Base-by-base conservation (phyloP, 148 eudicot genomes). In the Amaranthus cruentus region DNA sequence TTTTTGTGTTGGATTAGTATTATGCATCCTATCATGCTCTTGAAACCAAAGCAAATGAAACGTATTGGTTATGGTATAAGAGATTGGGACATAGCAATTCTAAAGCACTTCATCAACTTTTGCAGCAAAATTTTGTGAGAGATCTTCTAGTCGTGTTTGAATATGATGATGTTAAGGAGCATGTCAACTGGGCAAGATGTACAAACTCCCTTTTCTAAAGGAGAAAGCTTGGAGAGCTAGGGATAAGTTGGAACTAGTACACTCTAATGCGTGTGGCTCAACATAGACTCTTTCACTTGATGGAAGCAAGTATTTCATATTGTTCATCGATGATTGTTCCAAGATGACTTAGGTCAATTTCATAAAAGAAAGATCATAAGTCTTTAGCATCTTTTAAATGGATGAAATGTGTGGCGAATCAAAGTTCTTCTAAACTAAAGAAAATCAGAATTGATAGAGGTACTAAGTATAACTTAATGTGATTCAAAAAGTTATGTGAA, bases 291-390 rank as follows among this genome's bases (percentile, higher is more conserved):
- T n/a, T 1, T 62, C 73, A 1, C 69, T 60, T 15, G 28, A 21
- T 44, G 43, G 18, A 9, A 69, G 38, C 69, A 76, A 9, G n/a
- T 76, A 76, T 47, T 76, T 69, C 46, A 62, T 70, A 6, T 7
- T 76, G 0, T 69, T 79, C 56, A 76, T 69, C 18, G 79, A 76
- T 77, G 74, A 79, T 28, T 58, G 8, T 12, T 69, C 66, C 3
- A 55, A 55, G 47, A 79, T 75, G 78, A 62, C 78, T 4, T 74
- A 72, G 78, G 78, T 62, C 0, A 62, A 69, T 8, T 78, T 73
- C 8, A 21, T 73, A 56, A 68, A 18, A 55, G 52, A 62, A 8
- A 69, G 55, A 14, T 79, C 75, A 0, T 38, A 79, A 42, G 75
- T 60, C 1, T 47, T 58, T 49, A 3, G 64, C 43, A 3, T 70